phyloP scores from a whole-genome alignment of 2,329 filamentous ascomycete species.

The Orbilia blumenaviensis region DNA sequence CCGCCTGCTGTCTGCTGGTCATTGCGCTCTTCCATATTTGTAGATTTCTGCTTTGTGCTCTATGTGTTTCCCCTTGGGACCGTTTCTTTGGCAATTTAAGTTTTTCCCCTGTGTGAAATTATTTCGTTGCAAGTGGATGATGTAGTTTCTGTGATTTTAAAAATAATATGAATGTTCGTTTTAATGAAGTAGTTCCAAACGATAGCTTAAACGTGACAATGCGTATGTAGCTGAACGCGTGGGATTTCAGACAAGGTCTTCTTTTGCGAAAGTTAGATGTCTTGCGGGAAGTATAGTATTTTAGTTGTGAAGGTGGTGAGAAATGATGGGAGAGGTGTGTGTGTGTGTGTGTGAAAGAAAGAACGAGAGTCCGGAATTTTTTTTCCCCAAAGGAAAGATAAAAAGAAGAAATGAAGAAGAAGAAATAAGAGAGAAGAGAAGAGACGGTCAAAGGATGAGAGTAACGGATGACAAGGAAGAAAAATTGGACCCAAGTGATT shows the following conservation, averaged over 20 bases:
- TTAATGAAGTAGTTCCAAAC: constrained; percentile 35
- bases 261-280: constrained; percentile 21
- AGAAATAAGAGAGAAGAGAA: constrained; percentile 12
- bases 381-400: constrained; percentile 4
- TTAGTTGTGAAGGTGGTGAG: constrained; percentile 14
- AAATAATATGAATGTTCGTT: constrained; percentile 41
- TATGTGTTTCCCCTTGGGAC: constrained; percentile 4
- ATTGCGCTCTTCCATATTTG: constrained; percentile 52
- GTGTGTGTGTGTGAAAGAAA: too few relatives aligned
- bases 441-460: constrained; percentile 28
- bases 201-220: constrained; percentile 46
- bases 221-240: constrained; percentile 46
- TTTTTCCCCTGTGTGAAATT: constrained; percentile 5
- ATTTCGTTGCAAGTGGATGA: constrained; percentile 6
- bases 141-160: background rate
- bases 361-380: constrained; percentile 47
- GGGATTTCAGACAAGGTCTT: constrained; percentile 30
- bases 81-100: background rate
- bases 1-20: constrained; percentile 39
- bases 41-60: background rate
- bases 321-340: constrained; percentile 13
- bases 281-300: constrained; percentile 25
- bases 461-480: constrained; percentile 40
- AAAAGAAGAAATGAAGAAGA: constrained; percentile 13
- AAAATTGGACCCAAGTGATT: constrained; percentile 34